Evolutionary conservation across 1,284 basidiomycete species (phyloP).

Genomic region (Fomitopsis pinicola): DNA sequence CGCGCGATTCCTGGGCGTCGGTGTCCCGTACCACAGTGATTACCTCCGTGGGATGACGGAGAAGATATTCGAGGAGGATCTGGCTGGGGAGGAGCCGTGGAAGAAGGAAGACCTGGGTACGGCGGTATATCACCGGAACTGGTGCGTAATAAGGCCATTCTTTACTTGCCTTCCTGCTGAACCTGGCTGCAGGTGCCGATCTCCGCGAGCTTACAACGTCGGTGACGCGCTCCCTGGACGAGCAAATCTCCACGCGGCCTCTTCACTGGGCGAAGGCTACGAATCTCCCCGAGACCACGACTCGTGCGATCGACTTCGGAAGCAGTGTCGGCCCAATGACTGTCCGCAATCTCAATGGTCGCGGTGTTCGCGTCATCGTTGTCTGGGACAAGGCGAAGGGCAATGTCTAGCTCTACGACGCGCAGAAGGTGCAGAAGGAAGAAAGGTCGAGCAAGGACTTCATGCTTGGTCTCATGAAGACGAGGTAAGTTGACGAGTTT

Average conservation of each 20-base stretch:
- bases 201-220: constrained; percentile 64
- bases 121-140: constrained; percentile 88
- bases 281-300: constrained; percentile 83
- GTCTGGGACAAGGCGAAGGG: constrained; percentile 84
- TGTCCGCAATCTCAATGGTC: constrained; percentile 87
- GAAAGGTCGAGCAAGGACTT: constrained; percentile 91
- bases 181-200: constrained; percentile 63
- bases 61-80: constrained; percentile 71
- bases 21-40: constrained; percentile 91
- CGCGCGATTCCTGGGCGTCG: constrained; percentile 90
- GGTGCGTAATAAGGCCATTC: constrained; percentile 44
- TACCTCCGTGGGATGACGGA: constrained; percentile 81
- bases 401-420: constrained; percentile 81
- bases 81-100: constrained; percentile 82
- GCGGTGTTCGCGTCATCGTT: constrained; percentile 87
- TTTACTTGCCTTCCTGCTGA: constrained; percentile 6
- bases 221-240: constrained; percentile 79
- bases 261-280: constrained; percentile 94
- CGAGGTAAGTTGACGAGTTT: constrained; percentile 58
- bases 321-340: constrained; percentile 93
- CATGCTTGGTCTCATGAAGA: constrained; percentile 83
- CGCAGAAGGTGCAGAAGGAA: constrained; percentile 68
- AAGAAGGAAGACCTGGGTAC: constrained; percentile 70
- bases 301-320: constrained; percentile 95
- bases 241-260: constrained; percentile 89